Percentiles rank a stretch among this genome's conserved stretches.
Conservation (phyloP, 1,284 basidiomycete genomes). For the Schizophyllum commune region DNA sequence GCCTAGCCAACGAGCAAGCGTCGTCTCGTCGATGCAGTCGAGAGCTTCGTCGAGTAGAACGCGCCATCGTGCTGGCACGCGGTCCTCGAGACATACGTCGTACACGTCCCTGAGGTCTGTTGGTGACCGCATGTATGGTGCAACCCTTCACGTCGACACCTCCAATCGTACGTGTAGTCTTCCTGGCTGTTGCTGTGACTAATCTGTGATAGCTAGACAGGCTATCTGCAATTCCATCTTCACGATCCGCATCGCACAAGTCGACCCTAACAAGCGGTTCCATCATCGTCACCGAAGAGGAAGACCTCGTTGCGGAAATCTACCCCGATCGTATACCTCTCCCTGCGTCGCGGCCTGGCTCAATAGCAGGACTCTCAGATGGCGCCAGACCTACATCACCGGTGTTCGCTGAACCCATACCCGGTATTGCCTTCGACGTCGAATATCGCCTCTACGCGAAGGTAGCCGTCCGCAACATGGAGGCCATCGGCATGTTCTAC, state of each 20-base stretch:
- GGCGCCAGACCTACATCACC: neutral
- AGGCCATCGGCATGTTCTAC: constrained; percentile 1
- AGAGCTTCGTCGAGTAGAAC: neutral
- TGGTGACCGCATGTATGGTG: neutral
- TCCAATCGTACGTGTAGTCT: neutral
- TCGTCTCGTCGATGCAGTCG: neutral
- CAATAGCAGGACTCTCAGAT: neutral
- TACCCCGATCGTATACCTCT: neutral
- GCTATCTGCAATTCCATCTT: neutral
- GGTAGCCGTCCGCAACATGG: neutral
- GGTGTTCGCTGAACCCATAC: neutral
- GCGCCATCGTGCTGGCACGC: neutral
- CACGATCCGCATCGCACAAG: neutral
- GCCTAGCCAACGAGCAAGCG: neutral
- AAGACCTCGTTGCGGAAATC: neutral
- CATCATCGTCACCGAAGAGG: neutral
- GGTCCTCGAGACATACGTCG: neutral
- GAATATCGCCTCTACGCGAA: constrained; percentile 1
- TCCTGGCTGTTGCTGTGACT: neutral
- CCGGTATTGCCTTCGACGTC: neutral
- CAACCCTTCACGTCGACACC: neutral
- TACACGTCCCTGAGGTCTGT: neutral
- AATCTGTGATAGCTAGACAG: neutral
- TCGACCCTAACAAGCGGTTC: neutral
- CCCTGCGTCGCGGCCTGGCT: neutral